These are phyloP conservation scores for Plasmodium adleri DNA, from an alignment of 169 alveolate genomes.

Conservation along the genomic window DNA sequence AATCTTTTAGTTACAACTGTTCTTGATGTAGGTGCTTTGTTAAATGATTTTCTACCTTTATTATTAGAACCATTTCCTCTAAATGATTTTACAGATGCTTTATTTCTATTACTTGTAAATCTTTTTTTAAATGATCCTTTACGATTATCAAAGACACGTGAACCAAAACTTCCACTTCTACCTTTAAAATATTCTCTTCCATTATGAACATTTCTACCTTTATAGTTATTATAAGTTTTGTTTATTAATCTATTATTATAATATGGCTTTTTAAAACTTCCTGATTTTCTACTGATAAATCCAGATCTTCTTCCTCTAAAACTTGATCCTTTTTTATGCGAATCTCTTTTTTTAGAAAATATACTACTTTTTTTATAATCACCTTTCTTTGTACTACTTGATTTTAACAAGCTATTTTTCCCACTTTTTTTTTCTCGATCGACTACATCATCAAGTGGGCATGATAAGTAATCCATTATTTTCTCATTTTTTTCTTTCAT, in stretches of 20 bases:
- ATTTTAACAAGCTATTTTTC: conserved; percentile 42
- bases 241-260: conserved; percentile 54
- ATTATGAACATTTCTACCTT: conserved; percentile 20
- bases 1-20: conserved; percentile 30
- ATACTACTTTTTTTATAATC: conserved; percentile 26
- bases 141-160: conserved; percentile 42
- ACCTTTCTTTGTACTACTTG: conserved; percentile 15
- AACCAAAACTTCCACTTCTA: conserved; percentile 14
- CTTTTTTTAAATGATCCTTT: conserved; percentile 42
- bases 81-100: conserved; percentile 32
- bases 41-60: conserved; percentile 60
- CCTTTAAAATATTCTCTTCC: conserved; percentile 53
- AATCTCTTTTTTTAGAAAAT: conserved; percentile 46
- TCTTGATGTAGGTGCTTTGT: conserved; percentile 28
- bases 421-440: conserved; percentile 64
- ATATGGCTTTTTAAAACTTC: conserved; percentile 60
- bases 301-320: conserved; percentile 55
- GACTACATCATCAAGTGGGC: conserved; percentile 74
- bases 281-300: conserved; percentile 50
- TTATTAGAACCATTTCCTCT: conserved; percentile 23
- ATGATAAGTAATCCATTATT: conserved; percentile 74
- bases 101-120: conserved; percentile 29
- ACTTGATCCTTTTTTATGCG: conserved; percentile 31
- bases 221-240: conserved; percentile 20
- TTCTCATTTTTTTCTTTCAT: conserved; percentile 68